Conservation (phyloP, 2,329 filamentous ascomycete species). For the Phialophora macrospora region DNA sequence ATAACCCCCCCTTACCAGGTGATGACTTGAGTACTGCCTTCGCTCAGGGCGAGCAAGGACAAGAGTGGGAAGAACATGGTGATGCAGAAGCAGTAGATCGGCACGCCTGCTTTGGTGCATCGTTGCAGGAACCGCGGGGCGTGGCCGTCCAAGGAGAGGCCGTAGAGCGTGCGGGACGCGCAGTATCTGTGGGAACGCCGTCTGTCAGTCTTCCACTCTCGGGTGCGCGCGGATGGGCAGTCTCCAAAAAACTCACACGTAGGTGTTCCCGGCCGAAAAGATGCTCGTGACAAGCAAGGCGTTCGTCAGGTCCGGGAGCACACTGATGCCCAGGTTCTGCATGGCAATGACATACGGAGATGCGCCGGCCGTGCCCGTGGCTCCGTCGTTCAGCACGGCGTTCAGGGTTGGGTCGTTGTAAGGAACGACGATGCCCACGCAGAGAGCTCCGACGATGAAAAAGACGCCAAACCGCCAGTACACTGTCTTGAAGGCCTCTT, state of each 20-base stretch:
- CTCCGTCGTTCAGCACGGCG: slow-evolving; percentile 53
- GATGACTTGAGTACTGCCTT: slow-evolving; percentile 56
- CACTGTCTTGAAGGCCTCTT: slow-evolving; percentile 65
- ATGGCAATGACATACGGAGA: slow-evolving; percentile 69
- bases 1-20: slow-evolving; percentile 42
- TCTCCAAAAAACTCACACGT: not conserved
- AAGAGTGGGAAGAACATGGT: slow-evolving; percentile 60
- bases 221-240: no score
- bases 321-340: slow-evolving; percentile 52
- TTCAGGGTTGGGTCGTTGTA: slow-evolving; percentile 65
- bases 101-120: slow-evolving; percentile 65
- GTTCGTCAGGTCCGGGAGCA: slow-evolving; percentile 8
- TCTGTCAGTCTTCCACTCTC: not conserved
- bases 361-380: slow-evolving; percentile 52
- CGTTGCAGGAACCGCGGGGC: slow-evolving; percentile 62
- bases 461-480: slow-evolving; percentile 75
- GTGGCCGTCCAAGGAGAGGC: slow-evolving; percentile 58
- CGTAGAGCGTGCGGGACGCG: slow-evolving; percentile 59
- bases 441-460: slow-evolving; percentile 72
- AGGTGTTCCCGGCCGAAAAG: slow-evolving; percentile 62
- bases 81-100: slow-evolving; percentile 62
- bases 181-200: slow-evolving; percentile 52
- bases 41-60: slow-evolving; percentile 59
- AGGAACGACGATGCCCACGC: slow-evolving; percentile 70
- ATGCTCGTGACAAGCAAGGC: slow-evolving; percentile 57